A percentile compares a stretch with the other conserved stretches of the same genome.
phyloP scores from a whole-genome alignment of 2,329 filamentous ascomycete species.

The Phyllosticta citriasiana region DNA sequence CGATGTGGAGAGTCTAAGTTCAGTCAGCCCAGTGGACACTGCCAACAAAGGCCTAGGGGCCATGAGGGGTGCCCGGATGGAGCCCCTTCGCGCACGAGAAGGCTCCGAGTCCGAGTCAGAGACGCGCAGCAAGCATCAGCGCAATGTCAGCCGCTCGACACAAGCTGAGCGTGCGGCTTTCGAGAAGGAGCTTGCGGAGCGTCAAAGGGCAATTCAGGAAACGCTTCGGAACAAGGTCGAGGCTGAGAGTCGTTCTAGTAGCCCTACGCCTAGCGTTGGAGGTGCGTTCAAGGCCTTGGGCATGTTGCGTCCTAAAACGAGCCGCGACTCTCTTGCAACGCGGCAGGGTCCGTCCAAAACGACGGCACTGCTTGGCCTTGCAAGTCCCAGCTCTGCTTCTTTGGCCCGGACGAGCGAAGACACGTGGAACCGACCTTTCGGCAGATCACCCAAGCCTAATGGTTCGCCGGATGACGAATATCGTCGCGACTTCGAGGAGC shows the following conservation, averaged over 20 bases:
- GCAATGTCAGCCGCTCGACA: constrained; percentile 41
- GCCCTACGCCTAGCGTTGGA: constrained; percentile 22
- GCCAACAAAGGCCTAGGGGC: neutral
- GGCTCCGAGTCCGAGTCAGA: constrained; percentile 38
- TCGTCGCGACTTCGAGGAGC: constrained; percentile 22
- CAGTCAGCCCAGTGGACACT: constrained; percentile 24
- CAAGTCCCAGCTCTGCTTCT: constrained; percentile 31
- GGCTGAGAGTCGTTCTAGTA: constrained; percentile 41
- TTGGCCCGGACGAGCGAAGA: constrained; percentile 15
- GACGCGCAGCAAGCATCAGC: constrained; percentile 35
- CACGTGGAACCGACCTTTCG: neutral
- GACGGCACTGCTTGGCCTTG: constrained; percentile 53
- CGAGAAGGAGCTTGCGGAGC: constrained; percentile 59
- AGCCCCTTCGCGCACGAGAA: neutral
- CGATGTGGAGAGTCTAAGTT: constrained; percentile 26
- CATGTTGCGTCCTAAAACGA: constrained; percentile 57
- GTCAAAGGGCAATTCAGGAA: constrained; percentile 62
- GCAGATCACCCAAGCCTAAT: neutral
- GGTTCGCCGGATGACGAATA: constrained; percentile 16
- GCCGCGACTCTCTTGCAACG: constrained; percentile 53
- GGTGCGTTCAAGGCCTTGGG: constrained; percentile 48
- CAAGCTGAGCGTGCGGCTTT: constrained; percentile 58
- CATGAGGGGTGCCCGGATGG: constrained; percentile 12
- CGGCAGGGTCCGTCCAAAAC: constrained; percentile 44
- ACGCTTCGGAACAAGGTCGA: constrained; percentile 61